Evolutionary conservation across 305 asterid species (phyloP), one percentile per base, ranked within the genome.

Genomic region (Ruellia speciosa): DNA sequence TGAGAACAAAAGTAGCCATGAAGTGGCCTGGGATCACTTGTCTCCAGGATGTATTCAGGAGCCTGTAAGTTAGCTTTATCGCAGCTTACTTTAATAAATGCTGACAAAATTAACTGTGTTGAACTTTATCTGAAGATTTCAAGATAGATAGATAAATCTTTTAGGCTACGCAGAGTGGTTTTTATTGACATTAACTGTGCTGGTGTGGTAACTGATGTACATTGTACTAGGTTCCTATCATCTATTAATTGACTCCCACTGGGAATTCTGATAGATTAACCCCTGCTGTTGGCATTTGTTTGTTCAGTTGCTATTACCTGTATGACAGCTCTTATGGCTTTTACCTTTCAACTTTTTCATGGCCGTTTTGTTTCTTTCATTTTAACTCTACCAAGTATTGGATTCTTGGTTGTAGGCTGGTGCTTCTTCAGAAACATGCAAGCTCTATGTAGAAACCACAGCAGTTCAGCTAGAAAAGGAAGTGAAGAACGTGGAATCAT

Each of bases 11-110:
- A 61, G 58, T 39, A 66, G 49, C 59, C 64, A 59, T 52, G 47
- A 72, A 53, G 57, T 31, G 35, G 54, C 39, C 50, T 56, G 70
- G 52, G 56, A 64, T 49, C 54, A 68, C 58, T 70, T 62, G 49
- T 71, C 85, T 63, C 64, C 78, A 49, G 69, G 69, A 64, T 66
- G 69, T 70, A 69, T 46, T 72, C 73, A 75, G 69, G 80, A 74
- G 64, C 85, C 79, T 70, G 87, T 81, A 75, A 83, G 88, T 71
- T 52, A 46, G 13, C 35, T 50, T 66, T 9, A 49, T 14, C 14
- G 43, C 15, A 31, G 34, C 18, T 54, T 39, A 17, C 56, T 56
- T 37, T 61, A 15, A 35, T 6, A 20, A 64, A 18, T 41, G 59
- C 33, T 61, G 56, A 51, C 62, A 45, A 12, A 46, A 43, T 62